A percentile compares a stretch with the other conserved stretches of the same genome.
Conservation (phyloP, 106 monocot genomes). For the Posidonia australis region DNA sequence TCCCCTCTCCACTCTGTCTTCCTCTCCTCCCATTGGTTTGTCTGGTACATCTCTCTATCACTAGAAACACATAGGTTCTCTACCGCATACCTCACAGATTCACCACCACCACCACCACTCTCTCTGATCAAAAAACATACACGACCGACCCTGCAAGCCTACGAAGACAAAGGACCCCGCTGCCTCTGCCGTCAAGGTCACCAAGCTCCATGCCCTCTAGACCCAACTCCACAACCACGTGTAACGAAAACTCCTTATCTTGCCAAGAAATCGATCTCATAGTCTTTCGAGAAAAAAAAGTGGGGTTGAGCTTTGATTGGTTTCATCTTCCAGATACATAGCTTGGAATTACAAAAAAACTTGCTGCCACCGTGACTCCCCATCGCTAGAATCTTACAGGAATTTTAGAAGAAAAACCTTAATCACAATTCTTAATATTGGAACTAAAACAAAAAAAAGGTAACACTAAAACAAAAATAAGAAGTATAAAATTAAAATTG, state of each 20-base stretch:
- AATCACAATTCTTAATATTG: too few species aligned
- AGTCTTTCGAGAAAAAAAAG: neutral
- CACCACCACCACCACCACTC: slow-evolving; percentile 13
- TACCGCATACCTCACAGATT: neutral
- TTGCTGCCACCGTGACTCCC: too few species aligned
- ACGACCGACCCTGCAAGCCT: slow-evolving; percentile 66
- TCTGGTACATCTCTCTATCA: too few species aligned
- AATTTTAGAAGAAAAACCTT: too few species aligned
- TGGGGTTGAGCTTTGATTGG: neutral
- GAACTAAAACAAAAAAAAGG: too few species aligned
- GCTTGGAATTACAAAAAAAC: too few species aligned
- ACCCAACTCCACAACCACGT: slow-evolving; percentile 48
- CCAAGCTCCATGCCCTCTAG: slow-evolving; percentile 62
- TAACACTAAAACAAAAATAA: too few species aligned
- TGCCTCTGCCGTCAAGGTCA: slow-evolving; percentile 49
- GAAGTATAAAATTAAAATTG: too few species aligned
- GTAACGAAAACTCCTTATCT: slow-evolving; percentile 17
- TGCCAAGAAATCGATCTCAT: neutral
- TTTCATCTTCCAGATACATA: slow-evolving; percentile 44
- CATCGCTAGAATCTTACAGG: too few species aligned
- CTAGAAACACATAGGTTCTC: too few species aligned
- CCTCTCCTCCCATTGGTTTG: too few species aligned
- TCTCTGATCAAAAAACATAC: slow-evolving; percentile 29
- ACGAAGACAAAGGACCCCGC: slow-evolving; percentile 38
- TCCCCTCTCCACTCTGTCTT: too few species aligned